Percentiles rank a stretch among this genome's conserved stretches.
These are phyloP conservation scores for Fusarium nurragi DNA, from an alignment of 2,329 filamentous ascomycete genomes.

Conservation along the genomic window DNA sequence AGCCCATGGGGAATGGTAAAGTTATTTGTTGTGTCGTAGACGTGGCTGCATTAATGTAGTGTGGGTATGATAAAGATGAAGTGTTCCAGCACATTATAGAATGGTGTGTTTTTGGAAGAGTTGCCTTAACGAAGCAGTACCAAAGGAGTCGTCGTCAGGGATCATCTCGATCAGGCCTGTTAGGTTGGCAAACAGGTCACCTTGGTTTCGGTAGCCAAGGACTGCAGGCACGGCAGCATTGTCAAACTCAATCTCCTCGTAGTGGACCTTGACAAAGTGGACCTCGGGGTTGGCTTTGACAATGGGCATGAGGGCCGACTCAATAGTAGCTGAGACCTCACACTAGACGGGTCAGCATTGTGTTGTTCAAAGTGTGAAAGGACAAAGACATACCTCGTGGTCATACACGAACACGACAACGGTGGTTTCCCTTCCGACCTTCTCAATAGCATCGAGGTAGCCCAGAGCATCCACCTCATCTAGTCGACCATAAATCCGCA, in stretches of 20 bases:
- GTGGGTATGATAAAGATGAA: constrained; percentile 11
- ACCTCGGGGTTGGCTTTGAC: constrained; percentile 75
- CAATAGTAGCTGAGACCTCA: constrained; percentile 79
- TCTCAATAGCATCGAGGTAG: constrained; percentile 96
- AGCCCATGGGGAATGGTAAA: constrained; percentile 16
- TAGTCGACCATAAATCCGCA: constrained; percentile 79
- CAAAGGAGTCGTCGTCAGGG: constrained; percentile 72
- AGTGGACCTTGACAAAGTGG: constrained; percentile 91
- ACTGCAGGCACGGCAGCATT: constrained; percentile 86
- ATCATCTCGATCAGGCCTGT: constrained; percentile 89
- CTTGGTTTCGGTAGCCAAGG: constrained; percentile 85
- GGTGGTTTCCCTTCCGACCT: constrained; percentile 79
- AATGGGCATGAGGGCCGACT: constrained; percentile 78
- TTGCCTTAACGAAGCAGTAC: constrained; percentile 61
- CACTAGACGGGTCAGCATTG: constrained; percentile 64
- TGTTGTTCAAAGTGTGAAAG: not conserved
- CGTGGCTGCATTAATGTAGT: constrained; percentile 43
- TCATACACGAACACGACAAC: constrained; percentile 97
- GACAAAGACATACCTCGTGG: constrained; percentile 71
- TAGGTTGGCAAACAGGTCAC: constrained; percentile 89
- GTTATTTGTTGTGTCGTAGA: constrained; percentile 33
- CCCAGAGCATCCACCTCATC: constrained; percentile 88
- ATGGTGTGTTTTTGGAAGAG: constrained; percentile 64
- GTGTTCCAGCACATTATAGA: constrained; percentile 50
- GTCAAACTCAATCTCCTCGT: constrained; percentile 94